These are phyloP conservation scores for Rhizopogon vesiculosus DNA, from an alignment of 768 basidiomycete genomes.

Conservation along the genomic window DNA sequence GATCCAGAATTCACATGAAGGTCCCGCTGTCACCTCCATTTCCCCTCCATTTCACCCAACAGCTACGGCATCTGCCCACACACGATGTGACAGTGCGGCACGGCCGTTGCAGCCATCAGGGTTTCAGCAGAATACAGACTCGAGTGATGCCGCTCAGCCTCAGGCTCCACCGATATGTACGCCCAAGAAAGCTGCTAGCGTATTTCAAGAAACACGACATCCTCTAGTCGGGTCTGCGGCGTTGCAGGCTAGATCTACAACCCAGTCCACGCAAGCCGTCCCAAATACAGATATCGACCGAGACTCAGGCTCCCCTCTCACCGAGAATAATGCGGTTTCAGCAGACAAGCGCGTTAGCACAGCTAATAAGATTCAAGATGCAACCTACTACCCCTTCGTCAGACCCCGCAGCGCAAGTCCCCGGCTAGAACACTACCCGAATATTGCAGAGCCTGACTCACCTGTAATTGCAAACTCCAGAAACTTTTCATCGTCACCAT, in stretches of 20 bases:
- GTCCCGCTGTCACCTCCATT: conserved; percentile 3
- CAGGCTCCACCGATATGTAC: not conserved
- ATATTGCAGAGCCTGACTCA: not conserved
- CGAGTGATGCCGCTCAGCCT: not conserved
- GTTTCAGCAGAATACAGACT: not conserved
- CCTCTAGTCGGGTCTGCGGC: conserved; percentile 12
- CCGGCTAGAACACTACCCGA: not conserved
- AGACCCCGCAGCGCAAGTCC: not conserved
- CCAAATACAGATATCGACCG: conserved; percentile 1
- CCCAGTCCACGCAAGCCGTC: conserved; percentile 5
- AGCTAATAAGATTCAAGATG: not conserved
- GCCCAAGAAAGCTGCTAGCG: conserved; percentile 5
- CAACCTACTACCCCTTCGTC: not conserved
- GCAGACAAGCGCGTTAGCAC: not conserved
- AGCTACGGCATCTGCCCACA: not conserved
- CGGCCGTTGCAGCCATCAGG: conserved; percentile 17
- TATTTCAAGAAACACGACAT: conserved; percentile 11
- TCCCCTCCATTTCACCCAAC: not conserved
- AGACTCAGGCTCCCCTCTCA: not conserved
- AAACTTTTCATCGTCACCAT: too few species aligned
- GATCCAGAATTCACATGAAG: conserved; percentile 11
- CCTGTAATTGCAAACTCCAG: too few species aligned
- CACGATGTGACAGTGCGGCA: conserved; percentile 10
- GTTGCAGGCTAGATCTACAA: conserved; percentile 6
- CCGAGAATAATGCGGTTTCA: not conserved